Percentiles rank a stretch among this genome's conserved stretches.
Conservation (phyloP, 148 eudicot species). For the Amaranthus hypochondriacus region DNA sequence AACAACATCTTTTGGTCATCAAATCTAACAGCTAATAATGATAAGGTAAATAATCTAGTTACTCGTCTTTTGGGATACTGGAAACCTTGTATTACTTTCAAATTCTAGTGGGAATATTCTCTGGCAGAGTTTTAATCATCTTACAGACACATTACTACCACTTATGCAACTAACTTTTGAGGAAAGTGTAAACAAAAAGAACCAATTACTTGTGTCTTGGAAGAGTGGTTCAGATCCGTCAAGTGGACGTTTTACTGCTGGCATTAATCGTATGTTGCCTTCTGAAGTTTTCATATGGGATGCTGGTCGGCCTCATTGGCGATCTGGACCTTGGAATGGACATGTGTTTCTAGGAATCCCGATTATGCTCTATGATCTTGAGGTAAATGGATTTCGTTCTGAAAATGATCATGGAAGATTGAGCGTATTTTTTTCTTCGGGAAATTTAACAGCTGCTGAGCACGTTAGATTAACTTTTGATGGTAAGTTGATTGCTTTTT, state of each 20-base stretch:
- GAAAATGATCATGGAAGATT: constrained; percentile 8
- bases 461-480: constrained; percentile 9
- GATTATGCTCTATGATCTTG: constrained; percentile 5
- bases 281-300: constrained; percentile 22
- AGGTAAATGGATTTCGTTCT: constrained; percentile 9
- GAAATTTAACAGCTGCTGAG: background rate
- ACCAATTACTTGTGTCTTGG: constrained; percentile 18
- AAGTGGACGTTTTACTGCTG: constrained; percentile 11
- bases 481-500: constrained; percentile 12
- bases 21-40: background rate
- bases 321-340: constrained; percentile 37
- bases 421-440: constrained; percentile 7
- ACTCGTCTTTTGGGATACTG: constrained; percentile 37
- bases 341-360: constrained; percentile 23
- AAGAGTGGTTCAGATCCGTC: constrained; percentile 30
- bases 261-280: constrained; percentile 2
- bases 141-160: constrained; percentile 32
- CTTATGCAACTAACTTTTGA: constrained; percentile 25
- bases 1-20: constrained; percentile 17
- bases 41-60: background rate
- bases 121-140: constrained; percentile 38
- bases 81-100: constrained; percentile 31
- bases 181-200: background rate
- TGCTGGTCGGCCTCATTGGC: constrained; percentile 14
- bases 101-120: constrained; percentile 14